These are phyloP conservation scores for Blumeriella jaapii DNA, from an alignment of 2,329 filamentous ascomycete species.

Conservation along the genomic window DNA sequence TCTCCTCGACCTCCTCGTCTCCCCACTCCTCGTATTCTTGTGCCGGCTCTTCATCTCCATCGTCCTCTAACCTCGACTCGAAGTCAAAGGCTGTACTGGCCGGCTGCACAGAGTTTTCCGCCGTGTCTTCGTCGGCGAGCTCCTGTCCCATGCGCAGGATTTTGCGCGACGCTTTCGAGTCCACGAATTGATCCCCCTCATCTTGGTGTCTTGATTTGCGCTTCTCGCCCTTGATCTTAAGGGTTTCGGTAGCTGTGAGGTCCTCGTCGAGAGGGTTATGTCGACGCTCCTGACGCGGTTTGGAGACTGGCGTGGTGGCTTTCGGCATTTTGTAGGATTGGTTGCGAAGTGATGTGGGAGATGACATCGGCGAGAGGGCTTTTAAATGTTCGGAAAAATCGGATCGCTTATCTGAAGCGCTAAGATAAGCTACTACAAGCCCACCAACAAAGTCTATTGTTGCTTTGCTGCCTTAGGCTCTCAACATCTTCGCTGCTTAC, in stretches of 20 bases:
- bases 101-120: slow-evolving; percentile 32
- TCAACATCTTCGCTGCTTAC: not conserved
- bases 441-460: not conserved
- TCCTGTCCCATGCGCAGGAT: slow-evolving; percentile 87
- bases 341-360: not conserved
- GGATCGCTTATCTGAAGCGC: slow-evolving; percentile 8
- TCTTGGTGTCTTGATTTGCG: slow-evolving; percentile 48
- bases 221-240: slow-evolving; percentile 66
- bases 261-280: slow-evolving; percentile 92
- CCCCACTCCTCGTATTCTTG: slow-evolving; percentile 45
- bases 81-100: slow-evolving; percentile 65
- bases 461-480: not conserved
- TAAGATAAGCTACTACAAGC: slow-evolving; percentile 13
- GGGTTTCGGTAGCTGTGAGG: slow-evolving; percentile 55
- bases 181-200: slow-evolving; percentile 62
- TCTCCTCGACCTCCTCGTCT: slow-evolving; percentile 66
- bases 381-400: slow-evolving; percentile 8
- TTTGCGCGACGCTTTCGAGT: slow-evolving; percentile 76
- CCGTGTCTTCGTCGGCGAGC: slow-evolving; percentile 69
- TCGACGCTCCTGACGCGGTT: slow-evolving; percentile 48
- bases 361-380: not conserved
- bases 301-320: slow-evolving; percentile 47
- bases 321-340: slow-evolving; percentile 59
- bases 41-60: slow-evolving; percentile 36
- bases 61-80: slow-evolving; percentile 58